A percentile compares a stretch with the other conserved stretches of the same genome.
phyloP scores from a whole-genome alignment of 257 asterid genomes.

The Mentha longifolia region DNA sequence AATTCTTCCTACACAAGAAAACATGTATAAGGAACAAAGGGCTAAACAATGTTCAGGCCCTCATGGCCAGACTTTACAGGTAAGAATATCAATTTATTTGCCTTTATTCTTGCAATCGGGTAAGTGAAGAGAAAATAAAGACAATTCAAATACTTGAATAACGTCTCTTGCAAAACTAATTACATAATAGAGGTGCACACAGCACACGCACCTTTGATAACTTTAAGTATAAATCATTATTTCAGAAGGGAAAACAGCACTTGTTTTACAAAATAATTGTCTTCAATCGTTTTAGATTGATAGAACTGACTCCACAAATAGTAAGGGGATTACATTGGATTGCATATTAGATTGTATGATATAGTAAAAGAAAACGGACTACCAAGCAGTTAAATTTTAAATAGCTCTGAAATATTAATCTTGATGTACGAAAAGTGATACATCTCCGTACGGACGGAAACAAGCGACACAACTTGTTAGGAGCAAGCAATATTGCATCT shows the following conservation, averaged over 20 bases:
- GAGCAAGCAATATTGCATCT: conserved; percentile 10
- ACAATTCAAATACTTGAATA: conserved; percentile 4
- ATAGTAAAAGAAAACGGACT: background rate
- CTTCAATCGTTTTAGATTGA: conserved; percentile 20
- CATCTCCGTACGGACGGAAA: background rate
- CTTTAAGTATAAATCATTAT: conserved; percentile 1
- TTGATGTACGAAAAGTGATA: conserved; percentile 5
- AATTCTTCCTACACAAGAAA: conserved; percentile 63
- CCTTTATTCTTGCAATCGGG: background rate
- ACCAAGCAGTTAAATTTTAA: background rate
- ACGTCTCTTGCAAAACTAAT: conserved; percentile 15
- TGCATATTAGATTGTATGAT: conserved; percentile 2
- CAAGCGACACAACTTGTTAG: background rate
- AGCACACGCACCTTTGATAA: background rate
- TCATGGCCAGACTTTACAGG: background rate
- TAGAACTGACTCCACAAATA: background rate
- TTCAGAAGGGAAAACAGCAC: background rate
- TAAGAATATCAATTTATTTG: background rate
- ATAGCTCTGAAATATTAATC: background rate
- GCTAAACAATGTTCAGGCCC: background rate
- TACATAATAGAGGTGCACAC: background rate
- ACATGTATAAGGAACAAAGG: conserved; percentile 3
- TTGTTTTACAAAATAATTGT: background rate
- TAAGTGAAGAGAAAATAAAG: conserved; percentile 1
- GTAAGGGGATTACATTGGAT: background rate